Evolutionary conservation across 371 early-diverging fungal species (phyloP).

Genomic region (Lichtheimia ornata): DNA sequence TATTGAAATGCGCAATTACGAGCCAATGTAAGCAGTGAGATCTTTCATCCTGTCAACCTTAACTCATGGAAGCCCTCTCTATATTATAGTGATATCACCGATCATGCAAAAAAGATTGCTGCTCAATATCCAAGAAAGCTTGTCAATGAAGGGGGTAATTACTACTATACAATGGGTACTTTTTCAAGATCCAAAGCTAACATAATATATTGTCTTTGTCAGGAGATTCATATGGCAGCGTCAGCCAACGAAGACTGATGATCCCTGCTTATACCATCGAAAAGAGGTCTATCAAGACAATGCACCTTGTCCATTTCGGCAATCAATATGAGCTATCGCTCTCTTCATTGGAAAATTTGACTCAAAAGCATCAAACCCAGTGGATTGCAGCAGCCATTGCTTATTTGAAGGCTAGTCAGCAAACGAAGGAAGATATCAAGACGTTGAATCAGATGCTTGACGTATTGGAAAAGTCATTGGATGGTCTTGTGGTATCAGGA

Average conservation of each 20-base stretch:
- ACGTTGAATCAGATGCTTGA: not conserved
- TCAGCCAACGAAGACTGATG: not conserved
- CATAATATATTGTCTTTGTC: not conserved
- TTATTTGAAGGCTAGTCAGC: not conserved
- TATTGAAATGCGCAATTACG: conserved; percentile 46
- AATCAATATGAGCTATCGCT: not conserved
- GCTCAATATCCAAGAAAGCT: conserved; percentile 22
- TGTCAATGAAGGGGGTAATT: conserved; percentile 18
- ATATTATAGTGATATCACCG: conserved; percentile 32
- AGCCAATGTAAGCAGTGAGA: conserved; percentile 10
- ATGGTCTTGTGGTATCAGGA: not conserved
- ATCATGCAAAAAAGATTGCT: conserved; percentile 36
- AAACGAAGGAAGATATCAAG: not conserved
- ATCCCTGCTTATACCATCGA: not conserved
- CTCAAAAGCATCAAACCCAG: not conserved
- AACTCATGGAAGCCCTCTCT: not conserved
- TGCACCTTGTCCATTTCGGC: not conserved
- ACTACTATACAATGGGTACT: not conserved
- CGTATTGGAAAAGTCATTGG: not conserved
- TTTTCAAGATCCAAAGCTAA: not conserved
- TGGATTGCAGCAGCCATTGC: conserved; percentile 3
- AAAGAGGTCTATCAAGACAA: not conserved
- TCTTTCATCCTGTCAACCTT: not conserved
- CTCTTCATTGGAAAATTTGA: not conserved
- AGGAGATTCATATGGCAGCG: conserved; percentile 4